phyloP scores from a whole-genome alignment of 495 filamentous ascomycete genomes.

The Tetracladium marchalianum region DNA sequence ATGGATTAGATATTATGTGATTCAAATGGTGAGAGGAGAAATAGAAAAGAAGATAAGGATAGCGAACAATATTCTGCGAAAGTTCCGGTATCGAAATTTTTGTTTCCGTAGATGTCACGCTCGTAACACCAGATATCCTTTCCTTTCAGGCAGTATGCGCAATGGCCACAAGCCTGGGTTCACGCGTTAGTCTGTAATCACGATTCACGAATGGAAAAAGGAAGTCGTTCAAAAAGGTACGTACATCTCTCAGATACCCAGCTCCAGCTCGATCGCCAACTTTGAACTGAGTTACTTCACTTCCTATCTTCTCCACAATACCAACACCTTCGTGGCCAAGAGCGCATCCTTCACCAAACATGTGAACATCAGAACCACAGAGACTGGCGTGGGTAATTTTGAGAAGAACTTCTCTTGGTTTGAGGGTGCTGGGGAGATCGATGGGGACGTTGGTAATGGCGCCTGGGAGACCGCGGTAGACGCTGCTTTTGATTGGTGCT shows the following conservation, averaged over 20 bases:
- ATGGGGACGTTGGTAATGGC: conserved; percentile 23
- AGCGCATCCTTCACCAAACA: conserved; percentile 23
- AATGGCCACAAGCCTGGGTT: conserved; percentile 14
- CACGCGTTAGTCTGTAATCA: neutral
- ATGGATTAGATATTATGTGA: conserved; percentile 30
- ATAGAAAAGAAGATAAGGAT: neutral
- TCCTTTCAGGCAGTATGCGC: conserved; percentile 12
- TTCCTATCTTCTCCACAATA: conserved; percentile 26
- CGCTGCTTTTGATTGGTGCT: neutral
- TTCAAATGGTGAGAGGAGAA: conserved; percentile 24
- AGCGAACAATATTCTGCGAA: conserved; percentile 11
- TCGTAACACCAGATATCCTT: conserved; percentile 16
- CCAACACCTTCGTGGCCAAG: conserved; percentile 38
- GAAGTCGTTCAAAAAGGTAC: conserved; percentile 16
- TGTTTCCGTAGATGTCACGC: conserved; percentile 9
- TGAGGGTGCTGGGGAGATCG: conserved; percentile 10
- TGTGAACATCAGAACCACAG: conserved; percentile 31
- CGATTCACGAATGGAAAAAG: neutral
- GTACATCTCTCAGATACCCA: conserved; percentile 31
- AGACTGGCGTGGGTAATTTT: conserved; percentile 36
- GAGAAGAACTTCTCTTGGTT: conserved; percentile 31
- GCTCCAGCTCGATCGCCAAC: conserved; percentile 35
- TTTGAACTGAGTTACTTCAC: conserved; percentile 19
- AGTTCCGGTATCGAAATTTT: conserved; percentile 4
- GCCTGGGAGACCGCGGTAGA: conserved; percentile 17